Base-by-base conservation (phyloP, 139 green algal genomes). In the Spirogloea muscicola region DNA sequence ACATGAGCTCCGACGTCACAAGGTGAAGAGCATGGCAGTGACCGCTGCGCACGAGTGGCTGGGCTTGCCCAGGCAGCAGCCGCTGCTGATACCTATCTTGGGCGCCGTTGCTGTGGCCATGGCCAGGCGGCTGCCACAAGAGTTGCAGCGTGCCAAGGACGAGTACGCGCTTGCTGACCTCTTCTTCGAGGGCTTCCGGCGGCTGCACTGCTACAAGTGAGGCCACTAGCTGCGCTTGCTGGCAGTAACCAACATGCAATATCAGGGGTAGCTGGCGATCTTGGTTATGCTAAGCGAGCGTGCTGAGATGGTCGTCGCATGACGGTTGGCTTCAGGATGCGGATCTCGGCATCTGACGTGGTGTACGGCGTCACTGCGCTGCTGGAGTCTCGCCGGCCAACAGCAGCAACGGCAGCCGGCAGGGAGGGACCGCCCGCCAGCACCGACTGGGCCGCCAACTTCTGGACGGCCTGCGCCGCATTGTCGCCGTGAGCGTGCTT, bases 291-390 rank as follows among this genome's bases (percentile, higher is more conserved):
- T n/a, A n/a, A n/a, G n/a, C n/a, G n/a, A n/a, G n/a, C n/a, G n/a
- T n/a, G n/a, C n/a, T n/a, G n/a, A n/a, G n/a, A n/a, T n/a, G n/a
- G n/a, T n/a, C n/a, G n/a, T n/a, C n/a, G n/a, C n/a, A n/a, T n/a
- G n/a, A n/a, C n/a, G n/a, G n/a, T n/a, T n/a, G n/a, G n/a, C n/a
- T n/a, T n/a, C 68, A 49, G 43, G 42, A 61, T 36, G 25, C n/a
- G 48, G 7, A 42, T 81, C 21, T 81, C 58, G 2, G 78, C 72
- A 39, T 43, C 79, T 3, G 74, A 84, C 39, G 48, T 80, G 37
- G 77, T 75, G 40, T 78, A 74, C 27, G 65, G 67, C 13, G 43
- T 71, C 3, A 80, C 72, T 18, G 79, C 72, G 31, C 18, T 80
- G 62, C 62, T 80, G 37, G 72, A 80, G 49, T 68, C 62, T 4